Evolutionary conservation across 768 basidiomycete species (phyloP), one percentile per base, ranked within the genome.

Genomic region (Leccinum fibrillosum): DNA sequence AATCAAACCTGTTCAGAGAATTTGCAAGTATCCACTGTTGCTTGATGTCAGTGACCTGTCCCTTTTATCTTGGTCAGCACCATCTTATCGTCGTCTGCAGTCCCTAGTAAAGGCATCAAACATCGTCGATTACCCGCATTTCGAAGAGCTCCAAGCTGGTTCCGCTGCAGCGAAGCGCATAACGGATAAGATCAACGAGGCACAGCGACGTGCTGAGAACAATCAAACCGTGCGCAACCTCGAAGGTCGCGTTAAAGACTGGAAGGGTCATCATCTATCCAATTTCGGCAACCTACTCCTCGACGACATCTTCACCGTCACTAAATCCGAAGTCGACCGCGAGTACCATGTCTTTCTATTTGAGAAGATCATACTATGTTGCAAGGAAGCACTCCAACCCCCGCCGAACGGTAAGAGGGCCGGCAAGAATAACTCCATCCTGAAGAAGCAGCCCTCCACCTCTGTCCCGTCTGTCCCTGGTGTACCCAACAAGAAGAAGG

Each of bases 311-410:
- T 98, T 98, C 73, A 86, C 88, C 57, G 97, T 98, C 57, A 96
- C 90, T 66, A 99, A 98, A 75, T 90, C 89, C 51, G 94, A 95
- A 58, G 90, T 94, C 66, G 94, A 98, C 72, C 85, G 97, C 65
- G 97, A 99, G 73, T 98, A 98, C 67, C 94, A 96, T 65, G 95
- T 99, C 57, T 99, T 98, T 81, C 80, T 99, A 35, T 99, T 99
- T 64, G 95, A 98, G 77, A 94, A 94, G 77, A 99, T 99, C 74
- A 94, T 99, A 63, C 82, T 98, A 21, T 99, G 97, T 75, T 98
- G 97, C 80, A 98, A 98, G 73, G 97, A 98, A 72, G 88, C 89
- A 6, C 69, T 80, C 15, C 79, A 80, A 5, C 79, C 80, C 6
- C 78, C 82, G 11, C 78, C 80, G 35, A 85, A 81, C 60, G 80